Evolutionary conservation across 768 basidiomycete genomes (phyloP), one percentile per base, ranked within the genome.

Genomic region (Russula brevipes): DNA sequence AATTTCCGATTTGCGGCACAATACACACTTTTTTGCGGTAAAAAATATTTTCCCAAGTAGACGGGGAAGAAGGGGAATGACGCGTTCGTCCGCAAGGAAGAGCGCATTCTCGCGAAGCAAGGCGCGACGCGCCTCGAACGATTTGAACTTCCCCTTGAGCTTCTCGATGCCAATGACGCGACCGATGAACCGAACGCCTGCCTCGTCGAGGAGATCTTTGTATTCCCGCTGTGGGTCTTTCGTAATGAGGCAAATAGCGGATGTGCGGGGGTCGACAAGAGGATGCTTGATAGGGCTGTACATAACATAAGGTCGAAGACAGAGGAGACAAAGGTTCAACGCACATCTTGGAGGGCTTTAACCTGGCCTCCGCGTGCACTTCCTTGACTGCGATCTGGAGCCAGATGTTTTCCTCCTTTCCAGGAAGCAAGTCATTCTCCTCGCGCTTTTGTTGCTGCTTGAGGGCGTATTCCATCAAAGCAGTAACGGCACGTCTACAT

Each of bases 151-250:
- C 30, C 96, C 96, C 77, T 91, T 93, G 63, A 99, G 82, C 73
- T 99, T 98, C 64, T 81, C 81, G 50, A 98, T 76, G 17, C 94
- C 96, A 52, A 98, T 91, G 42, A 98, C 94, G 41, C 94, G 81
- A 33, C 85, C 87, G 71, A 99, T 88, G 68, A 98, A 99, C 69
- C 88, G 89, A 79, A 99, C 85, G 54, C 85, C 81, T 50, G 90
- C 79, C 54, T 77, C 75, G 52, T 85, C 86, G 8, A 99, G 79
- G 11, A 97, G 86, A 72, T 96, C 92, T 74, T 99, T 99, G 81
- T 98, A 99, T 72, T 93, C 82, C 50, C 96, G 80, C 70, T 98
- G 96, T 1, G 96, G 96, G 73, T 96, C 92, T 76, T 98, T 98
- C 55, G 89, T 89, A 74, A 99, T 88, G 55, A 99, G 80, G 74